These are phyloP conservation scores for Bertia moriformis DNA, from an alignment of 2,329 filamentous ascomycete species.

Conservation along the genomic window DNA sequence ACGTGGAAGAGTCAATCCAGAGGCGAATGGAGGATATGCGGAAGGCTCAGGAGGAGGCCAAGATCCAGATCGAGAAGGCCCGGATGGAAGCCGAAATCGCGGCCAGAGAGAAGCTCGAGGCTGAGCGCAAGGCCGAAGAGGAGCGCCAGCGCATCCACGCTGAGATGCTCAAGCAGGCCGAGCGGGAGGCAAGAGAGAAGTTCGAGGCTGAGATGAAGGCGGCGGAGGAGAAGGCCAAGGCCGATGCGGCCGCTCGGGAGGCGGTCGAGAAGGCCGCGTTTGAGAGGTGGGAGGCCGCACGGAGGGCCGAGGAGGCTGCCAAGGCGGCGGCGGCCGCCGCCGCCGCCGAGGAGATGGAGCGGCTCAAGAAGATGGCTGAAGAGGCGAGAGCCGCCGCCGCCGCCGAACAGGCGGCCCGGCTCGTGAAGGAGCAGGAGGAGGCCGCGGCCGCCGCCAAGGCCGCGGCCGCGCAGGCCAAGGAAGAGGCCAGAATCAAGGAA, in stretches of 20 bases:
- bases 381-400: constrained; percentile 23
- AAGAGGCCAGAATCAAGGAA: constrained; percentile 21
- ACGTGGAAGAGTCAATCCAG: constrained; percentile 28
- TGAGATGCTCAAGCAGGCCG: constrained; percentile 15
- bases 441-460: constrained; percentile 11
- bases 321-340: constrained; percentile 12
- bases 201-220: constrained; percentile 24
- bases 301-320: constrained; percentile 12
- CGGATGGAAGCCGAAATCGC: constrained; percentile 27
- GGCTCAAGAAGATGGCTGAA: constrained; percentile 32
- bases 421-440: constrained; percentile 4
- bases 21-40: constrained; percentile 24
- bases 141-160: constrained; percentile 8
- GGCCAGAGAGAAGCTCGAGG: constrained; percentile 26
- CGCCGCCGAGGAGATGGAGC: constrained; percentile 19
- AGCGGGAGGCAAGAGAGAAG: constrained; percentile 17
- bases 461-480: constrained; percentile 24
- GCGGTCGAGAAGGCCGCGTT: constrained; percentile 18
- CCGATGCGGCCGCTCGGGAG: constrained; percentile 20
- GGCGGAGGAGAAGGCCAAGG: constrained; percentile 26
- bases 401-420: constrained; percentile 8
- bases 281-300: constrained; percentile 9
- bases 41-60: constrained; percentile 26
- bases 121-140: constrained; percentile 29
- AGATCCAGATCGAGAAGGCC: constrained; percentile 30